Base-by-base conservation (phyloP, 306 rosid species). In the Calophaca sinica region DNA sequence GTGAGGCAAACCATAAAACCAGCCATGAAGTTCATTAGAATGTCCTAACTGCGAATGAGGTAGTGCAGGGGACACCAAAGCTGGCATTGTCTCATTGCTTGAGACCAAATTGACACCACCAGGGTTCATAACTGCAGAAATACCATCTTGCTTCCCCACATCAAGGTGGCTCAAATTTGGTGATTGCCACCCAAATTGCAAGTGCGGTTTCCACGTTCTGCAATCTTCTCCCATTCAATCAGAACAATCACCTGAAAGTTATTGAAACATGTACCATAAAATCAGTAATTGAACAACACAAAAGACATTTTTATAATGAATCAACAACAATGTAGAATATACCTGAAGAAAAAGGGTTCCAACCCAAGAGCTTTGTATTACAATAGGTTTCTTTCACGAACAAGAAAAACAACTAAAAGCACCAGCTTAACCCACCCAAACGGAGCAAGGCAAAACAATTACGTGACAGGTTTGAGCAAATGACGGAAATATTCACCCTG, bases 401-500 rank as follows among this genome's bases (percentile, higher is more conserved):
- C 79, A 86, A 86, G 66, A 70, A 82, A 89, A 90, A 83, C 65
- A 85, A 84, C 84, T 75, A 89, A 78, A 77, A 78, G 6, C 68
- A 80, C 91, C 88, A 61, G 88, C 87, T 93, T 85, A 89, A 86
- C 61, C 83, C 55, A 86, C 55, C 83, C 42, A 82, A 86, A 82
- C 80, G 57, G 73, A 57, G 64, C 53, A 65, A 68, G 44, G 62
- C 31, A 71, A 58, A 86, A 84, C 73, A 48, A 79, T 73, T 93
- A 93, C 98, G 98, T 93, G 13, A 93, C 96, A 76, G 98, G 98
- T 83, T 93, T 93, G 68, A 93, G 86, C 86, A 93, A 81, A 45
- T 93, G 98, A 80, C 98, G 98, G 68, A 93, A 93, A 74, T 93
- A 93, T 70, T 93, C 98, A 78, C 93, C 96, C 98, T 93, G 96